phyloP scores from a whole-genome alignment of 768 basidiomycete genomes.

The Serendipita vermifera region DNA sequence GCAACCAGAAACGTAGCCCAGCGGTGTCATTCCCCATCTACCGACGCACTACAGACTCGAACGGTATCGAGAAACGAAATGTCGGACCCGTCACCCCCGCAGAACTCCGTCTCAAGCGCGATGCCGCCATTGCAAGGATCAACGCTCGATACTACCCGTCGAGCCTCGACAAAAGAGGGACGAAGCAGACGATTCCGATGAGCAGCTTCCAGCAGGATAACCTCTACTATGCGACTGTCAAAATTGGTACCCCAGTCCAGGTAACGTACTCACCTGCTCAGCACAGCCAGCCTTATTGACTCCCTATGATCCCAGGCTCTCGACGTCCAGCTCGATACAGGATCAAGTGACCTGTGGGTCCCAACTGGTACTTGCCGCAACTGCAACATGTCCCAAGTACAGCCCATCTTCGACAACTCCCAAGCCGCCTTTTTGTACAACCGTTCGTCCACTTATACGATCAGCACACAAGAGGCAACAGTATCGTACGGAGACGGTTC shows the following conservation, averaged over 20 bases:
- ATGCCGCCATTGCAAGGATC: neutral
- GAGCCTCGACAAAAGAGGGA: neutral
- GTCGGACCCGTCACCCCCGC: neutral
- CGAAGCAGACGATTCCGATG: neutral
- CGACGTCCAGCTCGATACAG: neutral
- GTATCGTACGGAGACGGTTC: neutral
- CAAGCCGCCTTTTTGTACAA: neutral
- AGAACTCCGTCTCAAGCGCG: neutral
- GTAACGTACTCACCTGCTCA: neutral
- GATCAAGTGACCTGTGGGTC: conserved; percentile 3
- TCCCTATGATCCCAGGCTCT: neutral
- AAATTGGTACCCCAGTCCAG: neutral
- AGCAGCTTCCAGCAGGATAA: neutral
- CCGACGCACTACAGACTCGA: neutral
- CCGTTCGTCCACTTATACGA: neutral
- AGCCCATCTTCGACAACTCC: neutral
- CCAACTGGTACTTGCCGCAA: neutral
- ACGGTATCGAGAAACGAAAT: neutral
- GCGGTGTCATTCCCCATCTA: neutral
- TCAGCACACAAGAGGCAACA: neutral
- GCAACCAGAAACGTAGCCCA: conserved; percentile 1
- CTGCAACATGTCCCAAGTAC: neutral
- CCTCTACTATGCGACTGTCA: neutral
- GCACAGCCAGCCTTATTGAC: neutral
- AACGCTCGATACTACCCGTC: too few species aligned